Base-by-base conservation (phyloP, 352 stramenopile genomes). In the Pythium monospermum region DNA sequence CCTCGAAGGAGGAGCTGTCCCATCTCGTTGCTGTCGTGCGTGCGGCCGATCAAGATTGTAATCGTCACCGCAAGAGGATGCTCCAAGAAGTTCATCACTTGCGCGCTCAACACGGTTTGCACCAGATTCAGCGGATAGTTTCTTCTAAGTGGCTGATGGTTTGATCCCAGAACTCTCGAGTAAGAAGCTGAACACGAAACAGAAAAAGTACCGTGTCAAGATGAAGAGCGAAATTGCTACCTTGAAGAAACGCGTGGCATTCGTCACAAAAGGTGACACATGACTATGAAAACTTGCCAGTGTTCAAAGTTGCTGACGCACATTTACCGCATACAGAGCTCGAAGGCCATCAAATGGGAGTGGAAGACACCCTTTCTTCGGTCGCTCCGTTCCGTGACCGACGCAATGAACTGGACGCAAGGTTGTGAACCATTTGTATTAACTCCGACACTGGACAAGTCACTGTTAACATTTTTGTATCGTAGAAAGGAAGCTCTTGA, bases 191-290 rank as follows among this genome's bases (percentile, higher is more conserved):
- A 49, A 44, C 8, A 21, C 54, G 23, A 68, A 68, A 27, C 60
- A 68, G 28, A 68, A 64, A 40, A 63, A 64, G 30, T 68, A 52
- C 47, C 48, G 60, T 37, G 19, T 35, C 5, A 63, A 61, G 27
- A 61, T 42, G 37, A 59, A 61, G 38, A 27, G 25, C 4, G 60
- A 68, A 26, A 57, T 55, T 38, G 30, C 28, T 3, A 68, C 53
- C 13, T n/a, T 68, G 33, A 59, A 46, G 39, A 68, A 58, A 38
- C 42, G 60, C 4, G 48, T 68, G 8, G 22, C 53, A 4, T 68
- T 68, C 25, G 13, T 68, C 6, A 16, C 49, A 30, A 60, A 10
- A 46, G 57, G 49, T 57, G 49, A 26, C 23, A 10, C 2, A 25
- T 0, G n/a, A n/a, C n/a, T n/a, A n/a, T n/a, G n/a, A n/a, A n/a